Base-by-base conservation (phyloP, 1,284 basidiomycete species). In the Irpex sp. region DNA sequence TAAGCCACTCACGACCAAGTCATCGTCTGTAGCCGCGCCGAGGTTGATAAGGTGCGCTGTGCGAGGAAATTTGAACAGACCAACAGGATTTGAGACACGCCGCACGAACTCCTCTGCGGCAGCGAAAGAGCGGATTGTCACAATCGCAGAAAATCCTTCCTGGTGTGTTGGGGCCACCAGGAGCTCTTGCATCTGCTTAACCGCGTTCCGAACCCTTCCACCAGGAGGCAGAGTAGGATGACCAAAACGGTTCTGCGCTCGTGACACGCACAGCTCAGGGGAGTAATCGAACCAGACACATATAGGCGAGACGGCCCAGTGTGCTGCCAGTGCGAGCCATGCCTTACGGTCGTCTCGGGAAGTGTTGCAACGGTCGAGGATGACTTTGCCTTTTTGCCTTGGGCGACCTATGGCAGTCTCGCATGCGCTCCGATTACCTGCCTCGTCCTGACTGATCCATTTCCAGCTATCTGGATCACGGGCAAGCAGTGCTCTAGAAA, bases 201-300 rank as follows among this genome's bases (percentile, higher is more conserved):
- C 72, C 1, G 84, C 85, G 63, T 78, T 81, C 14, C 77, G 75
- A 47, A 86, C 84, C 0, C 83, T 75, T 49, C 72, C 73, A 0
- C 84, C 84, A 2, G 84, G 82, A 2, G 80, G 80, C 3, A 87
- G 74, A 4, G 83, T 85, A 5, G 84, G 83, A 64, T 87, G 85
- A n/a, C 75, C 77, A 9, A 78, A 71, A 3, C 85, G 77, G 68
- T 74, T 76, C 69, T 86, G 82, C 18, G 84, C 82, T 18, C 85
- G 76, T 16, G 79, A 78, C 12, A 71, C 69, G 68, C 85, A 87
- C 7, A 86, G 71, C 2, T 74, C 75, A 7, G 69, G 64, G 47
- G 77, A 72, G 64, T 84, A 84, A 68, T 85, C 83, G 66, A 87
- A 86, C 75, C 77, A 82, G 21, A 86, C 73, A 64, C 79, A 82